A percentile compares a stretch with the other conserved stretches of the same genome.
Conservation (phyloP, 73 alveolate species). For the Effrenium voratum region DNA sequence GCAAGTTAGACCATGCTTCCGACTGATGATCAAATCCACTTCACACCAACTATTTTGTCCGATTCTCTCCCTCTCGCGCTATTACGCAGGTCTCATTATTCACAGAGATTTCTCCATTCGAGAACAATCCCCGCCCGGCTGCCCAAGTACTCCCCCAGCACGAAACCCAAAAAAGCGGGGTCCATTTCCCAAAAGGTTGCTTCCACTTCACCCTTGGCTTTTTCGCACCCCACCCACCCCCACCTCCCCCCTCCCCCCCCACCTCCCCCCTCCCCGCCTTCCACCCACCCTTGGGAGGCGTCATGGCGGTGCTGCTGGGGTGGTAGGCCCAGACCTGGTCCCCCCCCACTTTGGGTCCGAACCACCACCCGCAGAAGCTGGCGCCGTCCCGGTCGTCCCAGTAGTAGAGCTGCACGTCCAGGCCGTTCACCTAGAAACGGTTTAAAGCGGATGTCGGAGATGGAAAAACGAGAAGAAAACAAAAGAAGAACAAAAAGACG, state of each 20-base stretch:
- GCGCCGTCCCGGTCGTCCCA: conserved; percentile 94
- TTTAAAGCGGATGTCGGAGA: background rate
- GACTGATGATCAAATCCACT: too few species aligned
- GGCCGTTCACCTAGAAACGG: background rate
- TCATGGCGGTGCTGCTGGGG: conserved; percentile 61
- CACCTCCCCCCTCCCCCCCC: background rate
- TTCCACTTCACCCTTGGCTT: background rate
- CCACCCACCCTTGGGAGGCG: conserved; percentile 90
- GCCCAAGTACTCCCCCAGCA: too few species aligned
- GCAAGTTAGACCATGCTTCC: too few species aligned
- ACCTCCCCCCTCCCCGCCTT: conserved; percentile 13
- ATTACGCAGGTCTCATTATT: too few species aligned
- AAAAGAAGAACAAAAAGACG: too few species aligned
- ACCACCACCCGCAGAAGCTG: conserved; percentile 92
- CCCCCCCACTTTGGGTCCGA: conserved; percentile 90
- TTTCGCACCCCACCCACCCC: background rate
- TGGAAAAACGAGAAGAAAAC: too few species aligned
- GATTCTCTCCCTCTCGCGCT: too few species aligned
- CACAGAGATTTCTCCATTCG: too few species aligned
- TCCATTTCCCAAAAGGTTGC: background rate
- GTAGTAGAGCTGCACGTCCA: conserved; percentile 89
- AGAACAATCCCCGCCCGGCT: too few species aligned
- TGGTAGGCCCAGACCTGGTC: conserved; percentile 94
- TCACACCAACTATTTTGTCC: too few species aligned
- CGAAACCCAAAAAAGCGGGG: too few species aligned